Conservation (phyloP, 257 asterid species). For the Asclepias syriaca region DNA sequence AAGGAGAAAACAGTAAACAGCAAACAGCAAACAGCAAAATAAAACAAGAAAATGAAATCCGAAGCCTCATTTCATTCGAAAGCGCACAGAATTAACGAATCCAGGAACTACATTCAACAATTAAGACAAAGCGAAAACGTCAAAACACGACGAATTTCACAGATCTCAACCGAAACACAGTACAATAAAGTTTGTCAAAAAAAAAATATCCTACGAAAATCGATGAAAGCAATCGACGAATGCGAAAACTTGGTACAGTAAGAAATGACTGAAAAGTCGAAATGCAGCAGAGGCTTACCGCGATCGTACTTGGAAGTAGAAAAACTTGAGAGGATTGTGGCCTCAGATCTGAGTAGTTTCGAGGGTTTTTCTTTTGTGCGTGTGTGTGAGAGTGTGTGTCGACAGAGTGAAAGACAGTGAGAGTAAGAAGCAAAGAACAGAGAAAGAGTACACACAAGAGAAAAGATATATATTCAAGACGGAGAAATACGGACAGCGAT, state of each 20-base stretch:
- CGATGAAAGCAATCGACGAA: constrained; percentile 8
- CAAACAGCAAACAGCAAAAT: neutral
- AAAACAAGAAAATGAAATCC: neutral
- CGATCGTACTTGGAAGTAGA: constrained; percentile 20
- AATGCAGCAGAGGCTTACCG: constrained; percentile 37
- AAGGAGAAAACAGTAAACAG: neutral
- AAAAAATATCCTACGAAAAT: constrained; percentile 4
- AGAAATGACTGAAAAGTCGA: constrained; percentile 9
- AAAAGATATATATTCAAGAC: constrained; percentile 1
- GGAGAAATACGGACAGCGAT: constrained; percentile 12
- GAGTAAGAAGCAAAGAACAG: constrained; percentile 17
- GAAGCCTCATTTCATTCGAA: constrained; percentile 3
- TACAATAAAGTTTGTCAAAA: neutral
- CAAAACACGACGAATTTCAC: constrained; percentile 2
- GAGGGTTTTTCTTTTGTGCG: constrained; percentile 4
- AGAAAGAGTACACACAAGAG: neutral
- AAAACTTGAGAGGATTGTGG: constrained; percentile 7
- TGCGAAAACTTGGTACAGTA: neutral
- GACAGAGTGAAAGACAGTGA: constrained; percentile 10
- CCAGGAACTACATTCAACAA: neutral
- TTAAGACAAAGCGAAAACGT: neutral
- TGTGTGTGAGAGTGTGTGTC: constrained; percentile 8
- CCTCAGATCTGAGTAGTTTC: constrained; percentile 40
- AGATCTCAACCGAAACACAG: constrained; percentile 16
- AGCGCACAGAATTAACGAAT: neutral